Evolutionary conservation across 2,329 filamentous ascomycete species (phyloP).

Genomic region (Talaromyces sp.): DNA sequence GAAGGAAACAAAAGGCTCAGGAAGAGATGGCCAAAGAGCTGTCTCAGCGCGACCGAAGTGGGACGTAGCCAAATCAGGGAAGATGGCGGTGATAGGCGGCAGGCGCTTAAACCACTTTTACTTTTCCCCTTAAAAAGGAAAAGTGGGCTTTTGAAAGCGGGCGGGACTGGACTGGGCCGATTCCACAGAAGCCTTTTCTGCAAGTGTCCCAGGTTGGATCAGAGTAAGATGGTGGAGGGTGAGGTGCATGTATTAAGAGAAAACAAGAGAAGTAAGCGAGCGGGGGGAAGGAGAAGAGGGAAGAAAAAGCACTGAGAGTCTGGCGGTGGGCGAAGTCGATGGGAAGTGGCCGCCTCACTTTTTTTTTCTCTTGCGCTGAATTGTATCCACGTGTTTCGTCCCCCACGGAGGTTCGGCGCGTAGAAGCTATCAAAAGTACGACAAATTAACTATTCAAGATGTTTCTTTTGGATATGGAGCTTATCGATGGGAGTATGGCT

Average conservation of each 20-base stretch:
- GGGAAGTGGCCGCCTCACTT: slow-evolving; percentile 28
- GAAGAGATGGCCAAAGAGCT: slow-evolving; percentile 9
- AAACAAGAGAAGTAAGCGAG: neutral
- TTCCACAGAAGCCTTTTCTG: neutral
- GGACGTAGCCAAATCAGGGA: slow-evolving; percentile 14
- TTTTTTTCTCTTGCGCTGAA: slow-evolving; percentile 9
- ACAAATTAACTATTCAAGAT: neutral
- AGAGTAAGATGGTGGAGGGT: neutral
- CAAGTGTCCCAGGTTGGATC: neutral
- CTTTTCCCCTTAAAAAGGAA: neutral
- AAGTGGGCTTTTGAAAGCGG: neutral
- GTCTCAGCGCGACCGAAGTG: slow-evolving; percentile 10
- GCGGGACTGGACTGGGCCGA: neutral
- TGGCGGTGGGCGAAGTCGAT: slow-evolving; percentile 24
- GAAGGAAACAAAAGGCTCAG: slow-evolving; percentile 2
- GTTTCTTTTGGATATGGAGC: neutral
- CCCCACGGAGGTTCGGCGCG: slow-evolving; percentile 1
- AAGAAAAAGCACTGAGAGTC: slow-evolving; percentile 15
- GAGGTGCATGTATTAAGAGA: neutral
- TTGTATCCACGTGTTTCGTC: slow-evolving; percentile 25
- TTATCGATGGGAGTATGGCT: neutral
- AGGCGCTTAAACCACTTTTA: slow-evolving; percentile 3
- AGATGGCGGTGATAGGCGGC: slow-evolving; percentile 15
- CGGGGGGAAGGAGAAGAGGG: slow-evolving; percentile 5
- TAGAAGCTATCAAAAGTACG: neutral